Base-by-base conservation (phyloP, 1,139 yeast genomes). In the Yamadazyma spencermartinsiae region DNA sequence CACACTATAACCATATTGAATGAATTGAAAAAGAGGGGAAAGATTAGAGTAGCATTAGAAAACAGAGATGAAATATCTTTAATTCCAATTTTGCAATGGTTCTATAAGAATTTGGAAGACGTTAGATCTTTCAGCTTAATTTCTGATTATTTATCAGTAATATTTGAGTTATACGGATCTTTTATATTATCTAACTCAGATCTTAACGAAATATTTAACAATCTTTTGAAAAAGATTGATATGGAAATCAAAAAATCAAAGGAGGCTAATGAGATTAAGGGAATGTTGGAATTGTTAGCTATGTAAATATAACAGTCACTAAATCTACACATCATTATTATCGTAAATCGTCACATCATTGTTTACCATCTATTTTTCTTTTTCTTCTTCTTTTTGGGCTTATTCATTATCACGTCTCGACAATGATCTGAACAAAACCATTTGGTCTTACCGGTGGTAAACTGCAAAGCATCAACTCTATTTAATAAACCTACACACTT, bases 261-360 rank as follows among this genome's bases (percentile, higher is more conserved):
- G 56, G 96, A 90, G 58, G 96, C 98, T 7, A 85, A 83, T 60
- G 85, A 81, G 57, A 81, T 92, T 36, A 88, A 86, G 52, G 98
- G 98, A 43, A 92, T 92, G 98, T 72, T 92, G 52, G 94, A 88
- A 61, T 64, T 92, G 49, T 72, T 90, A 51, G 79, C 79, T 38
- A 74, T 72, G 33, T 41, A 34, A 23, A 35, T 45, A 46, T 43
- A 40, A n/a, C n/a, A n/a, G n/a, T n/a, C n/a, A n/a, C n/a, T n/a
- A n/a, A n/a, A n/a, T n/a, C n/a, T n/a, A n/a, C n/a, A n/a, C n/a
- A n/a, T n/a, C n/a, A n/a, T n/a, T n/a, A n/a, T n/a, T n/a, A n/a
- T 14, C 20, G 14, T 25, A 13, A 12, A 25, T 34, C 20, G 11
- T 28, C 13, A 34, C 16, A 16, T 17, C 23, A 32, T 26, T 15